These are phyloP conservation scores for Chenopodium formosanum DNA, from an alignment of 148 eudicot species.

Conservation along the genomic window DNA sequence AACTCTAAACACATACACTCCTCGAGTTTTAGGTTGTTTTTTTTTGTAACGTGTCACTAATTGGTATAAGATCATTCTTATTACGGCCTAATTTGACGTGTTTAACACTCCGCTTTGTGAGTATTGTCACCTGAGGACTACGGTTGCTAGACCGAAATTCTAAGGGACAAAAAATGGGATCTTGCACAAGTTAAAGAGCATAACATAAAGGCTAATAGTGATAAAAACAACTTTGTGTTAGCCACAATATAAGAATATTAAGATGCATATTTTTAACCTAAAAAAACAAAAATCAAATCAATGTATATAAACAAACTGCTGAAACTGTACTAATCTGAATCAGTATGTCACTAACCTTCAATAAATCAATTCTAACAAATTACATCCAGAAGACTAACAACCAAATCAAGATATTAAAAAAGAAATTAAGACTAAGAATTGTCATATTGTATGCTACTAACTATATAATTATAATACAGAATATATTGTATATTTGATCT, in stretches of 20 bases:
- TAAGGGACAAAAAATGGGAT: background rate
- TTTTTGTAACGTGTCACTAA: background rate
- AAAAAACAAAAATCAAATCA: background rate
- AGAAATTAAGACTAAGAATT: background rate
- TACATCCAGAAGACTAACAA: conserved; percentile 13
- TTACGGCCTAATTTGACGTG: background rate
- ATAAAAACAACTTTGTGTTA: background rate
- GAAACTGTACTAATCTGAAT: background rate
- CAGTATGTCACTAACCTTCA: conserved; percentile 8
- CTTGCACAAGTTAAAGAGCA: background rate
- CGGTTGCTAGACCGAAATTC: background rate
- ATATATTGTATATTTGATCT: conserved; percentile 20
- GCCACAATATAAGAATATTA: background rate
- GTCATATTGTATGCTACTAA: conserved; percentile 12
- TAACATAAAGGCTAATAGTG: background rate
- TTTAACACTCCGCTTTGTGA: background rate
- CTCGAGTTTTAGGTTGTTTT: background rate
- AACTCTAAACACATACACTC: conserved; percentile 1
- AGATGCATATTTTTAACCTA: background rate
- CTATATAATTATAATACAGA: conserved; percentile 10
- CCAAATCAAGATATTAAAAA: conserved; percentile 4
- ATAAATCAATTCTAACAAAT: conserved; percentile 2
- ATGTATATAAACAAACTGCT: background rate
- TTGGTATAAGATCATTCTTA: background rate
- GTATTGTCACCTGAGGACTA: background rate